phyloP scores from a whole-genome alignment of 2,329 filamentous ascomycete species.

The Pseudogymnoascus pannorum region DNA sequence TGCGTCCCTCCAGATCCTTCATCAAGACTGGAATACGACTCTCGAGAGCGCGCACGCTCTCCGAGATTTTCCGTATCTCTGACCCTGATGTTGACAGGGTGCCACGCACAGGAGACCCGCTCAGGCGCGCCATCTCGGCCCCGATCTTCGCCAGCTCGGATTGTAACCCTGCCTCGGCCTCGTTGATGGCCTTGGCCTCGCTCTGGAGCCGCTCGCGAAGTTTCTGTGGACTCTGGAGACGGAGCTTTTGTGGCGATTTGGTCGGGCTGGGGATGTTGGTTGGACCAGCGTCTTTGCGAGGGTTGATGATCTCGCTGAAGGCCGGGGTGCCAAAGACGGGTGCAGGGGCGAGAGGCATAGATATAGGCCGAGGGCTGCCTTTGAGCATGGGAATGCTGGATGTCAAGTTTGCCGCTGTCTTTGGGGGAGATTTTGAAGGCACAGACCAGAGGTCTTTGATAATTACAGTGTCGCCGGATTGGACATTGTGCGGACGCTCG shows the following conservation, averaged over 20 bases:
- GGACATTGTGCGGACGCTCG: slow-evolving; percentile 26
- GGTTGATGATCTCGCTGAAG: background rate
- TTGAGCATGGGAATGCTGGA: slow-evolving; percentile 27
- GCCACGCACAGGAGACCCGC: slow-evolving; percentile 21
- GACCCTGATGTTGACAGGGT: slow-evolving; percentile 19
- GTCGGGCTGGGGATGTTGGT: background rate
- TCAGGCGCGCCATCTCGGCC: slow-evolving; percentile 62
- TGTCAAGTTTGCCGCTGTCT: slow-evolving; percentile 21
- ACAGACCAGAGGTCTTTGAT: slow-evolving; percentile 24
- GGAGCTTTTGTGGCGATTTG: slow-evolving; percentile 39
- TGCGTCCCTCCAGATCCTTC: slow-evolving; percentile 51
- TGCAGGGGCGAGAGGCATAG: background rate
- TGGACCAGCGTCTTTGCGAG: background rate
- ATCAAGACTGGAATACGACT: slow-evolving; percentile 54
- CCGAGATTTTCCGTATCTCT: slow-evolving; percentile 37
- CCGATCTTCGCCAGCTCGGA: slow-evolving; percentile 74
- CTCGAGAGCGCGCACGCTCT: slow-evolving; percentile 60
- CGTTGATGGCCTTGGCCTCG: slow-evolving; percentile 67
- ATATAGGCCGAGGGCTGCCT: slow-evolving; percentile 16
- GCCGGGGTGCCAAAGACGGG: background rate
- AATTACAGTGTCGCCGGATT: slow-evolving; percentile 21
- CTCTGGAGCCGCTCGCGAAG: slow-evolving; percentile 77
- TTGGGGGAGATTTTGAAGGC: slow-evolving; percentile 20
- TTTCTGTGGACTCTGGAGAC: slow-evolving; percentile 65
- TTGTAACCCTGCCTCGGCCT: slow-evolving; percentile 61